These are phyloP conservation scores for Orobanche coerulescens DNA, from an alignment of 257 asterid species.

Conservation along the genomic window DNA sequence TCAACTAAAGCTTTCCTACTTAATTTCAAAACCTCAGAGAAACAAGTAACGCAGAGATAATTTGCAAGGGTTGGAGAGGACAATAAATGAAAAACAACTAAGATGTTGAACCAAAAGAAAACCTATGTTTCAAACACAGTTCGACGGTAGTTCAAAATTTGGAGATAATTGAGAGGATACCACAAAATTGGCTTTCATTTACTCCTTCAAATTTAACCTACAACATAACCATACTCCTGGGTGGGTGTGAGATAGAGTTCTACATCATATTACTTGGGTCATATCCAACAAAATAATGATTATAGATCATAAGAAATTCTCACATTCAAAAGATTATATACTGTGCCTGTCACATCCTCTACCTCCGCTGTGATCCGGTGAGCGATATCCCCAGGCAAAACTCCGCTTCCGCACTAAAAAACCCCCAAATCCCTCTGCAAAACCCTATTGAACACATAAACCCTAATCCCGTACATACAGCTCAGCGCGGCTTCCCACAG, in stretches of 20 bases:
- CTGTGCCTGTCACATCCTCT: constrained; percentile 66
- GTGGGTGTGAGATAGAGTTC: background rate
- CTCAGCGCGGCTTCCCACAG: constrained; percentile 85
- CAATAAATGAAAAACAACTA: background rate
- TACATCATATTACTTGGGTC: background rate
- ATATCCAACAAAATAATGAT: background rate
- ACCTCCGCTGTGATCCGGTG: constrained; percentile 88
- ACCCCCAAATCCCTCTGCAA: constrained; percentile 68
- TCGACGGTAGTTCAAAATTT: background rate
- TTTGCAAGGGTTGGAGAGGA: background rate
- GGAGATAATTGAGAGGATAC: background rate
- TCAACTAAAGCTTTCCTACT: background rate
- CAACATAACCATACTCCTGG: background rate
- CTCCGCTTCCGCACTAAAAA: constrained; percentile 64
- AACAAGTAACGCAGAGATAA: background rate
- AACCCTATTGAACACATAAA: constrained; percentile 57
- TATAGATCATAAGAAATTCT: constrained; percentile 24
- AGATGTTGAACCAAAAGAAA: too few species aligned
- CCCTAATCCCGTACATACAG: constrained; percentile 47
- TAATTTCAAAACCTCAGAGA: too few species aligned
- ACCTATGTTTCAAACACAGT: too few species aligned
- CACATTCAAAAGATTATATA: constrained; percentile 66
- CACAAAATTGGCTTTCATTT: too few species aligned
- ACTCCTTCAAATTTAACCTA: background rate
- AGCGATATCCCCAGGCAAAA: constrained; percentile 69